Base-by-base conservation (phyloP, 352 stramenopile species). In the Phytopythium kandeliae region DNA sequence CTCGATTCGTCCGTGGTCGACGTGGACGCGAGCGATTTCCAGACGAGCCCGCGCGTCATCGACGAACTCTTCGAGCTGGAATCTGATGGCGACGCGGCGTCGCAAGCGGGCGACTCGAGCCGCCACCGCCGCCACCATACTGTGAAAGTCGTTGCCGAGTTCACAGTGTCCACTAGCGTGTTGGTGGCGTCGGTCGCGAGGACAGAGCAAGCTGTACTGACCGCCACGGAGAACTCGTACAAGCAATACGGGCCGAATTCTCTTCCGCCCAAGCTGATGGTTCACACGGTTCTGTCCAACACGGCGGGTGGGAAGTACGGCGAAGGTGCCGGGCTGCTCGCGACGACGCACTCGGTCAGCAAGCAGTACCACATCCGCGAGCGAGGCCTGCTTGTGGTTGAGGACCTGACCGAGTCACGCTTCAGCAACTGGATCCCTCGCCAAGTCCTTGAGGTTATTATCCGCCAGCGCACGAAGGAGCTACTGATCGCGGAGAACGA, bases 331-430 rank as follows among this genome's bases (percentile, higher is more conserved):
- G 78, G 82, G 4, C 48, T 91, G 11, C 51, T 75, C 17, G 55
- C 68, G 17, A 60, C 63, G 5, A 67, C 65, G 2, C 75, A 86
- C 22, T 85, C 75, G 2, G 85, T 91, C 42, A 92, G 77, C 50
- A 90, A 84, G 55, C 81, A 92, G 59, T 95, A 92, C 56, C 84
- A 92, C 46, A 89, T 95, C 42, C 84, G 81, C 55, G 84, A 95
- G 48, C 69, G 87, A 25, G 81, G 74, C 0, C 52, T 95, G 17
- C 53, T 94, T 12, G 84, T 94, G 0, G 84, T 94, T 2, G 84
- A 94, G 56, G 81, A 92, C 43, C 54, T 94, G 12, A 90, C 78
- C 0, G 84, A 94, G 47, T 90, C 78, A 37, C 75, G 78, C 37
- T 94, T 92, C 51, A 85, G 75, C 63, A 94, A 94, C 49, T 78